Evolutionary conservation across 2,329 filamentous ascomycete species (phyloP).

Genomic region (Pseudogymnoascus sp.): DNA sequence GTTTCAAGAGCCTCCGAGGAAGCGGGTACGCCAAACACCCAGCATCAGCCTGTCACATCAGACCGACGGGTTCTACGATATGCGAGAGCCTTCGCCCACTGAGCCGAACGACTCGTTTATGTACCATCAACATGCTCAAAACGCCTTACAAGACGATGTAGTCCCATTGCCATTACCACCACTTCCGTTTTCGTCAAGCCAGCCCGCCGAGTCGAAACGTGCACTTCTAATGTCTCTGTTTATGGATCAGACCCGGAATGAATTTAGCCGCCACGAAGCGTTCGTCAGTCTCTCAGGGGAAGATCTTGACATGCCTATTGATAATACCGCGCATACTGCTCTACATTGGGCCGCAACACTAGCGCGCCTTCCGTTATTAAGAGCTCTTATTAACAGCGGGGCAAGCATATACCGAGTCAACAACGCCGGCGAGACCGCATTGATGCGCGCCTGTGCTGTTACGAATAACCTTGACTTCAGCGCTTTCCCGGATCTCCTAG

Average conservation of each 20-base stretch:
- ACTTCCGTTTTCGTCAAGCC: conserved; percentile 48
- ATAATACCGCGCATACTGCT: conserved; percentile 79
- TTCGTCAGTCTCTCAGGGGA: conserved; percentile 65
- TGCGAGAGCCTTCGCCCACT: conserved; percentile 60
- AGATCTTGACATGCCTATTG: conserved; percentile 88
- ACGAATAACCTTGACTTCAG: conserved; percentile 90
- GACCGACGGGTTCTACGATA: conserved; percentile 38
- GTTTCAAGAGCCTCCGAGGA: conserved; percentile 67
- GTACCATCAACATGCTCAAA: conserved; percentile 43
- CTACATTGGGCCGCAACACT: conserved; percentile 95
- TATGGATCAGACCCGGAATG: conserved; percentile 60
- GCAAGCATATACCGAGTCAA: conserved; percentile 86
- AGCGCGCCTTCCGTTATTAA: conserved; percentile 72
- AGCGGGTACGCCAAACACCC: conserved; percentile 56
- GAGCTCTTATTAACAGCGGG: conserved; percentile 71
- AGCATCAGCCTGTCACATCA: conserved; percentile 38
- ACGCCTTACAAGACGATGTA: conserved; percentile 39
- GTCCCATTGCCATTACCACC: conserved; percentile 55
- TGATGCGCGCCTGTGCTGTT: conserved; percentile 87
- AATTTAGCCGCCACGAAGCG: conserved; percentile 66
- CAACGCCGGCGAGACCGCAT: conserved; percentile 77
- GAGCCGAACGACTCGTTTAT: conserved; percentile 74
- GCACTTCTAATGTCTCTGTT: conserved; percentile 76
- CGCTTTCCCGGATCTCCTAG: conserved; percentile 83
- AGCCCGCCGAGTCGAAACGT: conserved; percentile 70